Evolutionary conservation across 305 asterid genomes (phyloP), one percentile per base, ranked within the genome.

Genomic region (Rubia peregrina): DNA sequence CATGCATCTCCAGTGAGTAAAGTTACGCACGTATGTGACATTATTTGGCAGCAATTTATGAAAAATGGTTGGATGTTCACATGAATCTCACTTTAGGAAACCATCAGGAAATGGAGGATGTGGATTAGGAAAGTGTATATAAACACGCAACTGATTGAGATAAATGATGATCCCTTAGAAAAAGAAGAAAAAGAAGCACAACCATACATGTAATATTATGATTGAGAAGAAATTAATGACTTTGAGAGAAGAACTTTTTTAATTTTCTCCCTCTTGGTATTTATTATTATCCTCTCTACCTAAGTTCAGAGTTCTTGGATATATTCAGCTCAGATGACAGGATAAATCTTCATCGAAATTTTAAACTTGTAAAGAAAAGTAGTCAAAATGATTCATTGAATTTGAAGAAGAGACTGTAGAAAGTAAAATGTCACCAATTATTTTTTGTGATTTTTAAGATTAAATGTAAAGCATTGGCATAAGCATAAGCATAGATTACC

Each of bases 31-130:
- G 61, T 56, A 64, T 30, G 71, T 70, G 41, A 53, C 67, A 57
- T 71, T 53, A 53, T 53, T 53, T 78, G 49, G 71, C 68, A 51
- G 76, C 71, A 79, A 64, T 46, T 0, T 44, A 26, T 33, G 68
- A 55, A 11, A 62, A 71, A 56, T 63, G 26, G 41, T n/a, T n/a
- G 55, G 3, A 19, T 16, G 80, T 79, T 79, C 83, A 82, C 80
- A 82, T 82, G 80, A 79, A 79, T 72, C 80, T 76, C 51, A 59
- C 48, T 40, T n/a, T 55, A 44, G 24, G 61, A 41, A 71, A 26
- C 33, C 41, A 30, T 51, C 30, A 61, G 33, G 61, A 55, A 55
- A 55, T n/a, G 9, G 12, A 51, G 33, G 41, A 14, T 26, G 48
- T 42, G 30, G 64, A 65, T 53, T 7, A 26, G 51, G 55, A 68